Percentiles rank a stretch among this genome's conserved stretches.
Evolutionary conservation across 495 filamentous ascomycete species (phyloP).

Genomic region (Hyaloscypha hepaticicola): DNA sequence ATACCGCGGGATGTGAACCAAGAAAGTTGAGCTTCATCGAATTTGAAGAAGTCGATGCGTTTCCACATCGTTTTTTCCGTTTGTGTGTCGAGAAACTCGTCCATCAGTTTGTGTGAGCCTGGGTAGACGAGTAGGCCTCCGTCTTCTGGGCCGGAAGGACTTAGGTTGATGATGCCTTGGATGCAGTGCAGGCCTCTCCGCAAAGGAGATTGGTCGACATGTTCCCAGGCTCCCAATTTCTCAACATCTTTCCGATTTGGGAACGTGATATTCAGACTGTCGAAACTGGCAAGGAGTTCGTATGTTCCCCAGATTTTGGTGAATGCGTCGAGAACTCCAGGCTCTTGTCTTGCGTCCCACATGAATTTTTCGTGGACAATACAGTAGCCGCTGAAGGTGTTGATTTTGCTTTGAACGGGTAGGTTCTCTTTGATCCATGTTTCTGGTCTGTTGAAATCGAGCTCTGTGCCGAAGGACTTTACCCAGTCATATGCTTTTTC

Average conservation of each 20-base stretch:
- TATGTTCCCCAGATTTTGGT: conserved; percentile 37
- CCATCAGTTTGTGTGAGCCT: conserved; percentile 35
- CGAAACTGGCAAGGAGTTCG: conserved; percentile 38
- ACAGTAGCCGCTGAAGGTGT: conserved; percentile 35
- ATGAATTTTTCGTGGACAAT: conserved; percentile 47
- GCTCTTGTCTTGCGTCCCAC: conserved; percentile 47
- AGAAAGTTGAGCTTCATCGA: conserved; percentile 36
- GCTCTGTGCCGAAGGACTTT: conserved; percentile 14
- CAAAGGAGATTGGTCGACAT: conserved; percentile 35
- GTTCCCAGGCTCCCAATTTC: conserved; percentile 30
- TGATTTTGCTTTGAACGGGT: conserved; percentile 35
- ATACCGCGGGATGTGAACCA: conserved; percentile 38
- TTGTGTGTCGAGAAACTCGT: conserved; percentile 38
- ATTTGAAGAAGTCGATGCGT: conserved; percentile 33
- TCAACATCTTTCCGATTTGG: conserved; percentile 17
- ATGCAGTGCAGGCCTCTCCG: conserved; percentile 34
- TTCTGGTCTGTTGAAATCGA: conserved; percentile 34
- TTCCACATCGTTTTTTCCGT: conserved; percentile 28
- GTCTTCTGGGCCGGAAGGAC: conserved; percentile 22
- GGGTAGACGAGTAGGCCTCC: conserved; percentile 11
- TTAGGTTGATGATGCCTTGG: conserved; percentile 45
- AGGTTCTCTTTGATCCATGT: conserved; percentile 38
- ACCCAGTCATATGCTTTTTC: conserved; percentile 21
- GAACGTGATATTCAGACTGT: conserved; percentile 24
- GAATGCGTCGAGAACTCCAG: conserved; percentile 39